phyloP scores from a whole-genome alignment of 2,329 filamentous ascomycete genomes.

The Colletotrichum sp. region DNA sequence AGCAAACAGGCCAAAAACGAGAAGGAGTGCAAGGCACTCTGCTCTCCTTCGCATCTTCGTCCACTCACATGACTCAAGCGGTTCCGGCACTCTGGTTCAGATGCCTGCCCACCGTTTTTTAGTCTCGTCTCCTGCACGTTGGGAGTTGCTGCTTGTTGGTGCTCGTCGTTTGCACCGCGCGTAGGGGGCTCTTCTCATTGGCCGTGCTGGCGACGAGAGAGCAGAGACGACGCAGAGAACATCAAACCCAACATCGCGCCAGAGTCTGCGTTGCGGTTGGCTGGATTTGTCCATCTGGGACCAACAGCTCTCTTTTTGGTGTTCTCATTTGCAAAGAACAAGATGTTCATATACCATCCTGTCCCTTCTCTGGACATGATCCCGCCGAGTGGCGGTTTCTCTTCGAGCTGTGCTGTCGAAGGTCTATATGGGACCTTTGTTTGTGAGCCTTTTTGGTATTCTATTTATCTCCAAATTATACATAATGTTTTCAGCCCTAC shows the following conservation, averaged over 20 bases:
- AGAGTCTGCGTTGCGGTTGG: conserved; percentile 11
- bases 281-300: not conserved
- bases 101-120: not conserved
- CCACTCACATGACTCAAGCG: conserved; percentile 9
- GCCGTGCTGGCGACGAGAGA: conserved; percentile 3
- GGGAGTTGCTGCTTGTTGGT: not conserved
- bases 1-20: not conserved
- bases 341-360: conserved; percentile 6
- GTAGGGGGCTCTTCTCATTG: conserved; percentile 10
- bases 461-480: not conserved
- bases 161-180: not conserved
- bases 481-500: not conserved
- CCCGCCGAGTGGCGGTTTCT: not conserved
- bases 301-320: not conserved
- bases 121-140: not conserved
- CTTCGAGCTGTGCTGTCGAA: not conserved
- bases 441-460: not conserved
- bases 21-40: not conserved
- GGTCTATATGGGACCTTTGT: not conserved
- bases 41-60: not conserved
- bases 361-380: not conserved
- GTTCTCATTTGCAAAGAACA: not conserved
- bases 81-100: conserved; percentile 3
- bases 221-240: not conserved
- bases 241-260: conserved; percentile 10